Base-by-base conservation (phyloP, 1,284 basidiomycete species). In the Heterobasidion occidentale region DNA sequence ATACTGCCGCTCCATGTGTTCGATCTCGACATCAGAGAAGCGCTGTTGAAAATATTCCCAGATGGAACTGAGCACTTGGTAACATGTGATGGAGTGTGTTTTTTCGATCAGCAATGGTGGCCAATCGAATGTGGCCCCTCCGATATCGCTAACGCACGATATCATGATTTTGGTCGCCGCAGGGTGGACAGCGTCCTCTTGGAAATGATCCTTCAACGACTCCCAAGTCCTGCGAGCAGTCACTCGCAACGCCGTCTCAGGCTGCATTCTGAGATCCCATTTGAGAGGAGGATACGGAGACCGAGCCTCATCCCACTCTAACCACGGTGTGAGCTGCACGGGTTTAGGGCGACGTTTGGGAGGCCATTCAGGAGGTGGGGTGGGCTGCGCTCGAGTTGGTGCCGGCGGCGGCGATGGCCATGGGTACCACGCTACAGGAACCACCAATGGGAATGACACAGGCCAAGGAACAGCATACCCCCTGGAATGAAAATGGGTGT, bases 21-120 rank as follows among this genome's bases (percentile, higher is more conserved):
- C 58, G 38, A 63, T 36, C 34, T 58, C 0, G 44, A 3, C 46
- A 58, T 53, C 35, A 76, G 58, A 52, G 63, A 59, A 27, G 27
- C 27, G 38, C 38, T 42, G 12, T 42, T 42, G 38, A 3, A 42
- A n/a, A 42, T 12, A 42, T 12, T 42, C 11, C 12, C 11, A 42
- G 38, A 42, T 42, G 11, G 38, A 11, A n/a, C 2, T 11, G 38
- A 42, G n/a, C 38, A 42, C 7, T 12, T 42, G 3, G 11, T n/a
- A 11, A n/a, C 38, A 42, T 12, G 38, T 42, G 38, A 42, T 3
- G 38, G 38, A 11, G n/a, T n/a, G 38, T 12, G 11, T 42, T 8
- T 42, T 42, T 42, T 42, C 38, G 11, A 42, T 42, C 12, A n/a
- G 12, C 12, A 42, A 2, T 42, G 38, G 38, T 12, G 12, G 38